These are phyloP conservation scores for Solanum ossicruentum DNA, from an alignment of 257 asterid genomes.

Conservation along the genomic window DNA sequence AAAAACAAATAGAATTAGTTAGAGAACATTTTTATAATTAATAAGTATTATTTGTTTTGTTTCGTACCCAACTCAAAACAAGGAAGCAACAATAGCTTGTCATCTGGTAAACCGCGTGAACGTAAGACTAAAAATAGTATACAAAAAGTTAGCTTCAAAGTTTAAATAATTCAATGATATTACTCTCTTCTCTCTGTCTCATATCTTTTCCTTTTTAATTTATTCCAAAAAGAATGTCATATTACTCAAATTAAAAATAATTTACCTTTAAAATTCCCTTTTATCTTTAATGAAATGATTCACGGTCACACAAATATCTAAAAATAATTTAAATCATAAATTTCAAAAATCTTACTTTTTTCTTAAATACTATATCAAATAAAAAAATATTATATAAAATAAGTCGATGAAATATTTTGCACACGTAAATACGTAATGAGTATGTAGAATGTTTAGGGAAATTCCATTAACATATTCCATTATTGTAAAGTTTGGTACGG, in stretches of 20 bases:
- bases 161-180: not conserved
- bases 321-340: too few species aligned
- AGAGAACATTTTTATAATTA: not conserved
- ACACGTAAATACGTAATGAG: not conserved
- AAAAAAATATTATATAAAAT: too few species aligned
- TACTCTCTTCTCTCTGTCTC: too few species aligned
- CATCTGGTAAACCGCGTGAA: not conserved
- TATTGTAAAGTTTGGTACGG: not conserved
- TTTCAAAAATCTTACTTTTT: too few species aligned
- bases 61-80: not conserved
- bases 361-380: too few species aligned
- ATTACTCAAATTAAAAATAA: too few species aligned
- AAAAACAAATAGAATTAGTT: not conserved
- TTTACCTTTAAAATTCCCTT: too few species aligned
- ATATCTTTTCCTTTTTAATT: too few species aligned
- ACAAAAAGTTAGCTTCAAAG: not conserved
- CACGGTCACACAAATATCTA: too few species aligned
- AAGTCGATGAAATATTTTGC: not conserved
- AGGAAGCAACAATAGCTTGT: not conserved
- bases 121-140: not conserved
- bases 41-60: not conserved
- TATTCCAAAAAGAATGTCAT: accelerated
- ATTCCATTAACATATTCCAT: not conserved
- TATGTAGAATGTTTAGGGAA: not conserved
- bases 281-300: too few species aligned